A percentile compares a stretch with the other conserved stretches of the same genome.
Conservation (phyloP, 768 basidiomycete species). For the Russula brevipes region DNA sequence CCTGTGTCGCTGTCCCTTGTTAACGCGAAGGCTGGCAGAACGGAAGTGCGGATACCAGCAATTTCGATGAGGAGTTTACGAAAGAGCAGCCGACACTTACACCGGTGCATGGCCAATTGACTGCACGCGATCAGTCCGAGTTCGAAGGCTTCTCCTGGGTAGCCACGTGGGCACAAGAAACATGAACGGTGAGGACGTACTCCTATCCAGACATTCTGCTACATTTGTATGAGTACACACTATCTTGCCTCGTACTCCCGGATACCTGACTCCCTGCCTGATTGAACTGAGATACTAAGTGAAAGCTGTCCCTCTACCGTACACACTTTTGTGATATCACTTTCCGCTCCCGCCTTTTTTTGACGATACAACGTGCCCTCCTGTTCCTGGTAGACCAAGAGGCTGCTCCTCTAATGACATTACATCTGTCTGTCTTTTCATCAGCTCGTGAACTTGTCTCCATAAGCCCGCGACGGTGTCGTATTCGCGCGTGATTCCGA, state of each 20-base stretch:
- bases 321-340: constrained; percentile 22
- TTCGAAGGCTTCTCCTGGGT: constrained; percentile 98
- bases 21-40: constrained; percentile 42
- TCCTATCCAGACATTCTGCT: constrained; percentile 26
- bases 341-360: constrained; percentile 27
- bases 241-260: constrained; percentile 23
- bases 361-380: constrained; percentile 52
- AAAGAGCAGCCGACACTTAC: constrained; percentile 95
- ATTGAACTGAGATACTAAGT: constrained; percentile 15
- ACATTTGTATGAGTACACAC: constrained; percentile 10
- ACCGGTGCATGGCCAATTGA: constrained; percentile 92
- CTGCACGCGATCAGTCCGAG: constrained; percentile 85
- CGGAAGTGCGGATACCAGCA: constrained; percentile 81
- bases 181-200: constrained; percentile 18
- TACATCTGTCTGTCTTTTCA: constrained; percentile 42
- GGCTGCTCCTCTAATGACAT: constrained; percentile 29
- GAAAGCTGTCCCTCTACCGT: constrained; percentile 20
- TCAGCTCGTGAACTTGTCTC: constrained; percentile 74
- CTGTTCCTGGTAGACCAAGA: constrained; percentile 61
- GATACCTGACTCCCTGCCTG: constrained; percentile 30
- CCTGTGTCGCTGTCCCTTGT: constrained; percentile 1
- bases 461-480: constrained; percentile 82
- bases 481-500: constrained; percentile 90
- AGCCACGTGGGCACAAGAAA: constrained; percentile 38
- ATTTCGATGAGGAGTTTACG: constrained; percentile 98